Percentiles rank a stretch among this genome's conserved stretches.
phyloP scores from a whole-genome alignment of 805 yeast species.

The Nakazawaea populi region DNA sequence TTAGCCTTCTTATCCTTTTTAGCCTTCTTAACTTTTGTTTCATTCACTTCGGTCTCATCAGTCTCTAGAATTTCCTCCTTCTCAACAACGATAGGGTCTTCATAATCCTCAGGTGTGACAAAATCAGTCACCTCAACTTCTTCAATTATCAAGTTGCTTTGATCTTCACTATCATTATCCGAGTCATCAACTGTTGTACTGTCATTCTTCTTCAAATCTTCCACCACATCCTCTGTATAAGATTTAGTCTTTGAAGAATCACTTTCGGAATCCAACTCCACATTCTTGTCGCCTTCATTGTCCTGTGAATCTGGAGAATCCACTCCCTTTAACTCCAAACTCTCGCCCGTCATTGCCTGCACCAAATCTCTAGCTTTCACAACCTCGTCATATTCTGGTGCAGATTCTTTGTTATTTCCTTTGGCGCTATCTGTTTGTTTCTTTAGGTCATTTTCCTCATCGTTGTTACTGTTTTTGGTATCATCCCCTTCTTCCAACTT shows the following conservation, averaged over 20 bases:
- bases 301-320: background rate
- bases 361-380: constrained; percentile 33
- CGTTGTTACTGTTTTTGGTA: constrained; percentile 14
- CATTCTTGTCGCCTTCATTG: too few relatives aligned
- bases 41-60: background rate
- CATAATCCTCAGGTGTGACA: constrained; percentile 23
- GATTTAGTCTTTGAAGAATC: too few relatives aligned
- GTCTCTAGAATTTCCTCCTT: constrained; percentile 7
- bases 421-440: constrained; percentile 6
- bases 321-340: constrained; percentile 27
- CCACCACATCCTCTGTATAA: too few relatives aligned
- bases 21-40: constrained; percentile 14
- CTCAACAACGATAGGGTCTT: constrained; percentile 9
- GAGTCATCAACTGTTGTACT: background rate
- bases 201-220: constrained; percentile 9
- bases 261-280: too few relatives aligned
- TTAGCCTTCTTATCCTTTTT: constrained; percentile 13
- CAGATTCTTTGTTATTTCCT: constrained; percentile 12
- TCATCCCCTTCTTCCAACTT: constrained; percentile 21
- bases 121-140: constrained; percentile 36
- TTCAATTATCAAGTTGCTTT: constrained; percentile 31
- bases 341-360: constrained; percentile 29
- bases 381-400: constrained; percentile 33
- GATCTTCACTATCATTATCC: background rate
- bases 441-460: constrained; percentile 13